Evolutionary conservation across 2,329 filamentous ascomycete genomes (phyloP), one percentile per base, ranked within the genome.

Genomic region (Drechslerella coelobrocha): DNA sequence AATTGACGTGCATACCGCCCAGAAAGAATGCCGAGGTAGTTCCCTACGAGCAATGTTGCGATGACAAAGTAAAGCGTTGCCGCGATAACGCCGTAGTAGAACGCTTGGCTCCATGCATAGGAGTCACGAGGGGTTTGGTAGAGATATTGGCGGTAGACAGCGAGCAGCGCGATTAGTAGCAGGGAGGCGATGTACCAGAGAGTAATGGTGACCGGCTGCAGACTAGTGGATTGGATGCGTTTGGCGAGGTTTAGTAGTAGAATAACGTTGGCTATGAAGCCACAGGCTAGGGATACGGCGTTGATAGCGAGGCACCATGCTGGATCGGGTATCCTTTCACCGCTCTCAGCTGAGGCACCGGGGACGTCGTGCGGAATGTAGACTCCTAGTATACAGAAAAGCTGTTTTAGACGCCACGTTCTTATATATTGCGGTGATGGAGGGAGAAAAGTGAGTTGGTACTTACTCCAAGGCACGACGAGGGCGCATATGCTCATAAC

Each of bases 171-270:
- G 2, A 88, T 82, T 7, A 91, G 85, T 12, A 90, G 82, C 75
- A 90, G 78, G 17, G 85, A 81, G 0, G 86, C 88, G 41, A 86
- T 78, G 73, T 86, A 85, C 91, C 92, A 97, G 68, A 90, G 84
- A 6, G 89, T 78, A 68, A 97, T 96, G 0, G 91, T 95, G 21
- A 91, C 82, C 0, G 92, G 92, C 68, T 96, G 84, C 0, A 92
- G 91, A 39, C 96, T 82, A 17, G 88, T 87, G 77, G 96, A 96
- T 54, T 90, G 85, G 5, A 96, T 84, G 4, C 87, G 83, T 62
- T 86, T 85, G 0, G 91, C 90, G 83, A 97, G 96, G 79, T 96
- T 96, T 74, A 94, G 84, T 0, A 97, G 83, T 1, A 97, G 83
- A 72, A 91, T 92, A 0, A 90, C 73, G 75, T 97, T 97, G 6